phyloP scores from a whole-genome alignment of 2,329 filamentous ascomycete species.

The Talaromyces atroroseus region DNA sequence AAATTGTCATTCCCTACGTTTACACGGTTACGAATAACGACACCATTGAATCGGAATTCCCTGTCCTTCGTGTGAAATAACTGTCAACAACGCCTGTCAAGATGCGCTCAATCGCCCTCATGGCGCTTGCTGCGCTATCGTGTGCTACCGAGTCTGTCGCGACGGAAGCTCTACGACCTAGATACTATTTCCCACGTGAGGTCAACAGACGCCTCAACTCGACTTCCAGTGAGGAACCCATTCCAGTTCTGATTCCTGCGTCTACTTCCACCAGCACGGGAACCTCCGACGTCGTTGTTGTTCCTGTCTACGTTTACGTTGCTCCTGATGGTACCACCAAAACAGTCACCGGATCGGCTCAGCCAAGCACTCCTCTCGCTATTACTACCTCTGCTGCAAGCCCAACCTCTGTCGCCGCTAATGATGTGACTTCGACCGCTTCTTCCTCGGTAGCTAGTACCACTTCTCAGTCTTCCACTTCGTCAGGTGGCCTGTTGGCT shows the following conservation, averaged over 20 bases:
- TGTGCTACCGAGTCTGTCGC: slow-evolving; percentile 27
- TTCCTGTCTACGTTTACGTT: slow-evolving; percentile 15
- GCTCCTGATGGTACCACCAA: slow-evolving; percentile 12
- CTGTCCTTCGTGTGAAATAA: not conserved
- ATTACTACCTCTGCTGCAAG: not conserved
- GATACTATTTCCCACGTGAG: slow-evolving; percentile 30
- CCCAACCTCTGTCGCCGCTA: slow-evolving; percentile 18
- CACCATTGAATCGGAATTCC: not conserved
- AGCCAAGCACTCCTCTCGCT: slow-evolving; percentile 5
- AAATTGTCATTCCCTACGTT: slow-evolving; percentile 5
- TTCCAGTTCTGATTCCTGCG: not conserved
- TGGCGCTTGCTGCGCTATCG: slow-evolving; percentile 28
- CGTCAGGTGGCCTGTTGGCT: slow-evolving; percentile 6
- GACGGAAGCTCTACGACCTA: slow-evolving; percentile 26
- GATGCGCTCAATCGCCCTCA: slow-evolving; percentile 27
- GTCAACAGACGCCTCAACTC: slow-evolving; percentile 24
- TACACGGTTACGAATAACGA: slow-evolving; percentile 5
- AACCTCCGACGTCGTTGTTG: slow-evolving; percentile 10
- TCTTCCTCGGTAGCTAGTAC: not conserved
- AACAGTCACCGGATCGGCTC: slow-evolving; percentile 12
- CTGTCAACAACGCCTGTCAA: slow-evolving; percentile 13
- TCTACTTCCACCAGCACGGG: slow-evolving; percentile 1
- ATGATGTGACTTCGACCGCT: slow-evolving; percentile 17
- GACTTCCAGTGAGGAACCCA: not conserved
- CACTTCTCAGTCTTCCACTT: not conserved